Percentiles rank a stretch among this genome's conserved stretches.
These are phyloP conservation scores for Ceratobasidium theobromae DNA, from an alignment of 1,284 basidiomycete species.

Conservation along the genomic window DNA sequence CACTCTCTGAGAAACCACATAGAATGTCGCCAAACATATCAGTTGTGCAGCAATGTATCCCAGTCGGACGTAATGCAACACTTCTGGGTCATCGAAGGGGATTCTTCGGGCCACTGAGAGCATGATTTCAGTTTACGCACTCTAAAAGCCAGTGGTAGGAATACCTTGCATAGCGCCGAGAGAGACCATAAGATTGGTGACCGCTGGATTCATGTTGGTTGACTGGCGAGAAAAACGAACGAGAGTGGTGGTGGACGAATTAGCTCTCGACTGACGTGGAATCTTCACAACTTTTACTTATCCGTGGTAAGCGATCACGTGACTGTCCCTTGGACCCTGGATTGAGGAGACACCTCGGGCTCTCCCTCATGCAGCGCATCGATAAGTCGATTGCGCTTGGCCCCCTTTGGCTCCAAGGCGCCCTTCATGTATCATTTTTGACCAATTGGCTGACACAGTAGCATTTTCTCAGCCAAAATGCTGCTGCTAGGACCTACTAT, in stretches of 20 bases:
- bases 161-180: conserved; percentile 87
- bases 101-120: conserved; percentile 80
- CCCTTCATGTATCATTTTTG: not conserved
- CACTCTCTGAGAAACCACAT: conserved; percentile 69
- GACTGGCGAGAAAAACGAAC: not conserved
- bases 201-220: conserved; percentile 46
- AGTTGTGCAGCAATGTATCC: conserved; percentile 79
- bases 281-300: conserved; percentile 15
- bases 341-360: not conserved
- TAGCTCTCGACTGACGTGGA: conserved; percentile 24
- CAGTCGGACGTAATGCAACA: conserved; percentile 80
- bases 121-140: conserved; percentile 39
- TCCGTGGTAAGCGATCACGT: conserved; percentile 12
- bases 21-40: conserved; percentile 71
- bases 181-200: conserved; percentile 77
- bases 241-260: conserved; percentile 9
- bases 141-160: conserved; percentile 40
- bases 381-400: too few species aligned
- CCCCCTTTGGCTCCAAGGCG: not conserved
- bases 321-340: not conserved
- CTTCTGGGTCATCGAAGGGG: conserved; percentile 85
- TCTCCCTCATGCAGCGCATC: too few species aligned
- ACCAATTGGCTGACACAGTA: not conserved
- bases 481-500: not conserved
- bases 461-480: not conserved